Percentiles rank a stretch among this genome's conserved stretches.
Evolutionary conservation across 225 moss, liverwort and hornwort genomes (phyloP).

Genomic region (Polytrichum formosum): DNA sequence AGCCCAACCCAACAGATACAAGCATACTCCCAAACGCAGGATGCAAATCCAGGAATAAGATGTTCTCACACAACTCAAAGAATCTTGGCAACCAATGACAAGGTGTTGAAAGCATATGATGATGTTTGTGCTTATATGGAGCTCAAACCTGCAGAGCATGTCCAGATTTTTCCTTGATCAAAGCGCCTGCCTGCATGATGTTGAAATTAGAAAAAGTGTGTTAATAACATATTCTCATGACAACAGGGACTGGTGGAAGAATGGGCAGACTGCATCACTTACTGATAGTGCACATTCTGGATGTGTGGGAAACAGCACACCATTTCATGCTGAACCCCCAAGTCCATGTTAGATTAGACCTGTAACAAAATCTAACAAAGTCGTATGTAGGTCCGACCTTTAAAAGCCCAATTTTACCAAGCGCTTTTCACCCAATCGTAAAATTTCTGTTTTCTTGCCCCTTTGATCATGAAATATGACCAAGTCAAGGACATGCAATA

Average conservation of each 20-base stretch:
- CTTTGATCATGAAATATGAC: neutral
- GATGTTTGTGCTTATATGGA: neutral
- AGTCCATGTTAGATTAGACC: no score
- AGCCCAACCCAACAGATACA: neutral
- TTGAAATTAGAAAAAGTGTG: neutral
- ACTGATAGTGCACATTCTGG: neutral
- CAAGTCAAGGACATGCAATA: neutral
- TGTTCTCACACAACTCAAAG: neutral
- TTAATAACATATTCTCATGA: neutral
- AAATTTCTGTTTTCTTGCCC: neutral
- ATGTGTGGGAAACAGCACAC: neutral
- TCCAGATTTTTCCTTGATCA: conserved; percentile 51
- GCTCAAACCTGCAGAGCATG: conserved; percentile 37
- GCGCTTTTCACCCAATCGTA: neutral
- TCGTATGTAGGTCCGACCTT: no score
- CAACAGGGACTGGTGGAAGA: neutral
- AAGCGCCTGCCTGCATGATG: conserved; percentile 30
- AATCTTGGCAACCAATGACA: no score
- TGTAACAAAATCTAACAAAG: neutral
- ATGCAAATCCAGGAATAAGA: neutral
- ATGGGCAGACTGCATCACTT: neutral
- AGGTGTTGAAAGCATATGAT: no score
- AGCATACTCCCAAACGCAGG: neutral
- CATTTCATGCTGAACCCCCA: neutral
- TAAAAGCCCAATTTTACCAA: neutral